phyloP scores from a whole-genome alignment of 2,329 filamentous ascomycete species.

The Blastomyces silverae region DNA sequence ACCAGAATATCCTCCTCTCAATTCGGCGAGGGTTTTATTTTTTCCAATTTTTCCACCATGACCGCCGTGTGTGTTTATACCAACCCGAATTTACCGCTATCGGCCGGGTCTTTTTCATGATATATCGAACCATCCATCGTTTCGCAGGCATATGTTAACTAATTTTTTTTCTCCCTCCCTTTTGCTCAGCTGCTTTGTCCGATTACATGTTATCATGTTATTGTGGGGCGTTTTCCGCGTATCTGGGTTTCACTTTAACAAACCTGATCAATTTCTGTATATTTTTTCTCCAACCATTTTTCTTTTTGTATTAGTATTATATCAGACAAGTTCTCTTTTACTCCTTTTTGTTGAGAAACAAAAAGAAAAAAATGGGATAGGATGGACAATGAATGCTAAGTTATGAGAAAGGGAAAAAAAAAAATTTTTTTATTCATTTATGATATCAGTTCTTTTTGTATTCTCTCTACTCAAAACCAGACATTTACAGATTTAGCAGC shows the following conservation, averaged over 20 bases:
- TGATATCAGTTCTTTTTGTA: background rate
- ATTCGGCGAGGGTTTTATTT: background rate
- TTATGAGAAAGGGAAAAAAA: background rate
- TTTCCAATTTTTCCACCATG: no score
- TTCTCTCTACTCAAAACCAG: no score
- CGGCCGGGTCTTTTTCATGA: background rate
- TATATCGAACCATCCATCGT: background rate
- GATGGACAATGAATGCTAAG: background rate
- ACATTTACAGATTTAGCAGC: no score
- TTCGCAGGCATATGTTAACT: background rate
- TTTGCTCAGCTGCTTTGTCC: background rate
- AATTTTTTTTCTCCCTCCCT: background rate
- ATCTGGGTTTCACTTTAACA: background rate
- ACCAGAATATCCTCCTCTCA: background rate
- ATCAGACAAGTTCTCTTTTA: background rate
- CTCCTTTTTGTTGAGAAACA: constrained; percentile 13
- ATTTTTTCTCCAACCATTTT: background rate
- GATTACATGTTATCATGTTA: background rate
- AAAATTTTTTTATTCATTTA: background rate
- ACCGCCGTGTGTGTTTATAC: background rate
- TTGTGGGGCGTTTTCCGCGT: background rate
- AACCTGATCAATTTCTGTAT: background rate
- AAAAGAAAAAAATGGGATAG: constrained; percentile 18
- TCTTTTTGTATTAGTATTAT: background rate
- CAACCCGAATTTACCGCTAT: background rate